phyloP scores from a whole-genome alignment of 192 early-diverging fungal genomes.

The Tieghemiomyces parasiticus region DNA sequence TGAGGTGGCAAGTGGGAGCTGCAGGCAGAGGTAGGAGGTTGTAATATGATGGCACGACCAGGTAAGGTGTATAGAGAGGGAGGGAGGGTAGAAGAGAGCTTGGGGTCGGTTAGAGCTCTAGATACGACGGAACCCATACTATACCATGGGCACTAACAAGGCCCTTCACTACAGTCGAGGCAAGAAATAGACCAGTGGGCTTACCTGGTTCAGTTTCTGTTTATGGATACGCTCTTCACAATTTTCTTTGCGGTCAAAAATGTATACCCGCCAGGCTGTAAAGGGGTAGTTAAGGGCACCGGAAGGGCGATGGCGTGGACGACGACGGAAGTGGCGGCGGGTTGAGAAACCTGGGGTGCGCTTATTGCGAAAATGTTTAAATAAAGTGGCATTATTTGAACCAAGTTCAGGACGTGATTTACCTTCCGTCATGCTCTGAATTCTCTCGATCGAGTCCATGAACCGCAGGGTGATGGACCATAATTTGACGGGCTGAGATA shows the following conservation, averaged over 20 bases:
- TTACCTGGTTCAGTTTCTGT: background rate
- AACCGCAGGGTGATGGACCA: conserved; percentile 16
- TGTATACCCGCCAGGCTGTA: background rate
- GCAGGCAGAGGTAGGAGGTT: background rate
- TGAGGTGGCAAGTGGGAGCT: too few species aligned
- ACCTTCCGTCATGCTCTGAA: background rate
- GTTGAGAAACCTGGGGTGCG: background rate
- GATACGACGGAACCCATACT: too few species aligned
- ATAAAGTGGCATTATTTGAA: background rate
- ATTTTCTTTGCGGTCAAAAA: background rate
- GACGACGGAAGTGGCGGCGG: too few species aligned
- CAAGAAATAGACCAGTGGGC: background rate
- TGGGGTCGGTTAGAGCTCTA: too few species aligned
- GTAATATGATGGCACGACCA: too few species aligned
- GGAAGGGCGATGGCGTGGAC: background rate
- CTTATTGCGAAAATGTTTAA: background rate
- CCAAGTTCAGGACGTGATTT: background rate
- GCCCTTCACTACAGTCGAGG: background rate
- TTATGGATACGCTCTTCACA: background rate
- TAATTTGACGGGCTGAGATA: conserved; percentile 9
- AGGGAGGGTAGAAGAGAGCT: too few species aligned
- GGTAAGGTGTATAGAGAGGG: too few species aligned
- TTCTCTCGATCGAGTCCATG: conserved; percentile 12
- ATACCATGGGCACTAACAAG: too few species aligned
- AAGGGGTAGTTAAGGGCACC: background rate